A percentile compares a stretch with the other conserved stretches of the same genome.
phyloP scores from a whole-genome alignment of 108 stramenopile genomes.

The Aurantiochytrium sp. region DNA sequence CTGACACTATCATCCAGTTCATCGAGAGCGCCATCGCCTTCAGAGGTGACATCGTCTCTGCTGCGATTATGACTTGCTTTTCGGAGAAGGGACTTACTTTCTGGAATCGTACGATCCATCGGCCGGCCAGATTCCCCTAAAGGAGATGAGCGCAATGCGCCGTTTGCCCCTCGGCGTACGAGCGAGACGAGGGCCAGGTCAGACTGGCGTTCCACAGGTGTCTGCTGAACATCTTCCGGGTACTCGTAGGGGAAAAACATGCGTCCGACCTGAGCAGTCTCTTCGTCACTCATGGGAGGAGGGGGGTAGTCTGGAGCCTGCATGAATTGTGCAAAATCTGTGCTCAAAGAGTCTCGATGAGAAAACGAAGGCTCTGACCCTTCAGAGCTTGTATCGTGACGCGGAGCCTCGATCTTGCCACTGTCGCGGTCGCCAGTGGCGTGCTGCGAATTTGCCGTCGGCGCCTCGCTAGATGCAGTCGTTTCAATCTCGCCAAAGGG shows the following conservation, averaged over 20 bases:
- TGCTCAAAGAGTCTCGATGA: too few relatives aligned
- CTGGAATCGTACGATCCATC: neutral
- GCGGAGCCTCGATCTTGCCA: neutral
- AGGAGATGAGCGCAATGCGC: neutral
- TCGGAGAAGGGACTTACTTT: neutral
- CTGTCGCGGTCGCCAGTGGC: neutral
- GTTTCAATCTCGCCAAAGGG: too few relatives aligned
- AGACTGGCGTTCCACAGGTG: neutral
- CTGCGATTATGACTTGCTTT: neutral
- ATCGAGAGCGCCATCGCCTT: neutral
- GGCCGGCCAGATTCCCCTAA: neutral
- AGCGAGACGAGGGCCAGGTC: neutral
- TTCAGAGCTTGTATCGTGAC: neutral
- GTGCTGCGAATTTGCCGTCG: too few relatives aligned
- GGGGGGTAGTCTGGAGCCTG: constrained; percentile 2
- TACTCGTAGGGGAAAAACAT: neutral
- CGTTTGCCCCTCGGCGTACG: neutral
- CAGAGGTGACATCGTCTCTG: neutral
- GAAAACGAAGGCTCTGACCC: neutral
- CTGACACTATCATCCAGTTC: neutral
- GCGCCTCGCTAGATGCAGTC: too few relatives aligned
- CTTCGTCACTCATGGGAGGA: neutral
- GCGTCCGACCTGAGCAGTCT: too few relatives aligned
- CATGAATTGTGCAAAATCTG: neutral
- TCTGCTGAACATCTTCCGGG: neutral